Evolutionary conservation across 208 protist species (phyloP), one percentile per base, ranked within the genome.

Genomic region (Wallacemonas sp.): DNA sequence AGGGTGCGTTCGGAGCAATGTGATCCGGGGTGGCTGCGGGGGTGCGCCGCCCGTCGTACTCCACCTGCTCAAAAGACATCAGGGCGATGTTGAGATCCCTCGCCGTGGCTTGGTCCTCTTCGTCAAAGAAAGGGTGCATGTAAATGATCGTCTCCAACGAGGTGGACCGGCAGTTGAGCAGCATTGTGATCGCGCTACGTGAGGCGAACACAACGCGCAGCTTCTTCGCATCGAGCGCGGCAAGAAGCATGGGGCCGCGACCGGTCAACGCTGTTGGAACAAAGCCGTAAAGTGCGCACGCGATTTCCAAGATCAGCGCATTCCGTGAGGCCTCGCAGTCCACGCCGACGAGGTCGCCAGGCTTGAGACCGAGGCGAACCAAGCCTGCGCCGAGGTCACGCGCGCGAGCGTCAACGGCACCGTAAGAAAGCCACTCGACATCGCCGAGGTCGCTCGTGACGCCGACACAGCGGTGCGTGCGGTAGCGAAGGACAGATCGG

Each of bases 41-140:
- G 22, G 73, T 66, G 15, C 69, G 59, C 1, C 83, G 74, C 13
- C 90, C 90, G 38, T 81, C 77, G 46, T 78, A 62, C 59, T 86
- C 83, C 3, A 95, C 67, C 21, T 65, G 78, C 59, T 85, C 78
- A 45, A 79, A 89, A 4, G 81, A 74, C 22, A 94, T 37, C 27
- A 96, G 79, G 12, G 66, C 39, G 65, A 96, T 92, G 71, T 87
- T 92, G 17, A 96, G 66, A 54, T 94, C 87, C 53, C 89, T 86
- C 15, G 87, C 91, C 3, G 78, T 63, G 2, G 57, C 64, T 34
- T 73, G 58, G 50, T 94, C 86, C 26, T 71, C 79, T 15, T 85
- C 76, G 44, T 86, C 82, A 0, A 58, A 64, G 33, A 86, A 79
- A 34, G 79, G 39, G 52, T 91, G 75, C 29, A 92, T 68, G 66